Evolutionary conservation across 306 rosid species (phyloP), one percentile per base, ranked within the genome.

Genomic region (Dalbergia oliveri): DNA sequence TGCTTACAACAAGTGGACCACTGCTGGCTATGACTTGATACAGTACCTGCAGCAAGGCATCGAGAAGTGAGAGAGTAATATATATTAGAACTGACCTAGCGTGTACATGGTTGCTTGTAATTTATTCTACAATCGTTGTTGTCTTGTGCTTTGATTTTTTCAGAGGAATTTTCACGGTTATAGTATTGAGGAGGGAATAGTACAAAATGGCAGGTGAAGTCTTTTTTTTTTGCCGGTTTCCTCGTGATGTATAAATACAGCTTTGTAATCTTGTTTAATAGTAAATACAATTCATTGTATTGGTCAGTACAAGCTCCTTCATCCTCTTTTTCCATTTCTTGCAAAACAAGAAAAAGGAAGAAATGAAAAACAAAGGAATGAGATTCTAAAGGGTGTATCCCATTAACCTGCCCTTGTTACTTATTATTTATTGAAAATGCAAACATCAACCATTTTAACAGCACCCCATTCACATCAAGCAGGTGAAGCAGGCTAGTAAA

Each of bases 1-100:
- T 87, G 99, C 99, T 35, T 95, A 95, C 77, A 95, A 93, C 84
- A 95, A 95, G 89, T 95, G 99, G 99, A 95, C 98, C 16, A 95
- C 99, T 54, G 99, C 99, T 13, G 99, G 99, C 68, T 95, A 95
- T 77, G 99, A 95, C 86, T 87, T 95, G 86, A 95, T 95, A 82
- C 99, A 95, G 78, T 95, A 90, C 82, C 85, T 95, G 83, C 99
- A 95, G 88, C 99, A 95, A 86, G 99, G 99, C 78, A 95, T 95
- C 18, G 99, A 95, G 89, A 95, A 95, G 89, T 95, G 64, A 81
- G 59, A 43, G 35, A 11, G 2, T 54, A n/a, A 54, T 8, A 61
- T 73, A 26, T 71, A 70, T 1, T 72, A 73, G 83, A 66, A 64
- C 79, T 45, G 67, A 66, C 72, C 69, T 85, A 66, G 51, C 56